phyloP scores from a whole-genome alignment of 2,329 filamentous ascomycete species.

The Cytospora schulzeri region DNA sequence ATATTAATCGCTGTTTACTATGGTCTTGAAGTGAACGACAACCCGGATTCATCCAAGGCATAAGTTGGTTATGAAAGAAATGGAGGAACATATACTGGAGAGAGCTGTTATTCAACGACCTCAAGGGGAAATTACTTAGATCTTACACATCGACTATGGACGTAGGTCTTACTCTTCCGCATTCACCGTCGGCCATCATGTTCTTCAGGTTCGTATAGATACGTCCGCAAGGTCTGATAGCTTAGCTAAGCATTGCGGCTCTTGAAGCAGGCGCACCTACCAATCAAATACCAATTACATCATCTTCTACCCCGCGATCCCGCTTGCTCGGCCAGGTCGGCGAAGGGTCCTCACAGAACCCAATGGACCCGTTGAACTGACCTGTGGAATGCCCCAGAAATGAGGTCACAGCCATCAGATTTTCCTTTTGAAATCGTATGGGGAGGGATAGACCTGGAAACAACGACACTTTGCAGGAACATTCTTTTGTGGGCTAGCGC shows the following conservation, averaged over 20 bases:
- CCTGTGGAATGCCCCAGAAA: not conserved
- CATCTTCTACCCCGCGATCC: not conserved
- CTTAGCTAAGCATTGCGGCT: not conserved
- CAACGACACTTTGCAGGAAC: conserved; percentile 14
- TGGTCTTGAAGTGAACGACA: too few species aligned
- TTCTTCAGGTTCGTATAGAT: too few species aligned
- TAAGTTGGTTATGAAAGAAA: too few species aligned
- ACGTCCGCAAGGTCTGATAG: not conserved
- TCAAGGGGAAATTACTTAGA: too few species aligned
- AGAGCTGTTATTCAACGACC: too few species aligned
- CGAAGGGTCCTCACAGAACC: not conserved
- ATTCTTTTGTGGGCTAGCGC: conserved; percentile 20
- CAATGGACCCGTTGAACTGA: too few species aligned
- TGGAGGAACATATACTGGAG: too few species aligned
- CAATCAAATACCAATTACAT: not conserved
- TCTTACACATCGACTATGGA: too few species aligned
- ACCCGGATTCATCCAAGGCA: too few species aligned
- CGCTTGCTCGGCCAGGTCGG: not conserved
- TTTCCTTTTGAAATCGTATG: not conserved
- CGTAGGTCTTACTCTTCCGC: too few species aligned
- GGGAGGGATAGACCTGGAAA: conserved; percentile 6
- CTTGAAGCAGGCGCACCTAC: not conserved
- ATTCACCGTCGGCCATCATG: too few species aligned
- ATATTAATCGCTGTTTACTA: too few species aligned
- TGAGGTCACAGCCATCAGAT: conserved; percentile 10